Percentiles rank a stretch among this genome's conserved stretches.
These are phyloP conservation scores for Penstemon newberryi DNA, from an alignment of 257 asterid species.

Conservation along the genomic window DNA sequence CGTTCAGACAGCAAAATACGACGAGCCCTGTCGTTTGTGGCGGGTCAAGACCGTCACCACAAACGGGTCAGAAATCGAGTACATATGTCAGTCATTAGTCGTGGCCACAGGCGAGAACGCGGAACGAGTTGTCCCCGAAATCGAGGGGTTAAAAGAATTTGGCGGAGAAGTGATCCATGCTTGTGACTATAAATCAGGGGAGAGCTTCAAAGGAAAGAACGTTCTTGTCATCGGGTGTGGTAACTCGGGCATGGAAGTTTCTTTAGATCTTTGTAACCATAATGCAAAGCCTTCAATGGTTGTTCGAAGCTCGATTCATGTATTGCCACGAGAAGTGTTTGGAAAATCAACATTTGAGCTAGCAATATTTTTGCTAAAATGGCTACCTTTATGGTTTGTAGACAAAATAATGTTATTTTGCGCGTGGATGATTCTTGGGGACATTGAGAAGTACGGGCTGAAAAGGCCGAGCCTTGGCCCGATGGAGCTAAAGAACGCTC, in stretches of 20 bases:
- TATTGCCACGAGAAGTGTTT: conserved; percentile 71
- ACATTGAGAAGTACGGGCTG: conserved; percentile 60
- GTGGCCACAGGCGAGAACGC: conserved; percentile 95
- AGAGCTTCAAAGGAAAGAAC: conserved; percentile 58
- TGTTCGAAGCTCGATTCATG: conserved; percentile 85
- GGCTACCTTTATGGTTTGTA: conserved; percentile 86
- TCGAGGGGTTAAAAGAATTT: conserved; percentile 65
- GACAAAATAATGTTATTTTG: conserved; percentile 62
- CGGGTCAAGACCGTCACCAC: conserved; percentile 51
- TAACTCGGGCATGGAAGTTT: conserved; percentile 94
- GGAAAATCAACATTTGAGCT: conserved; percentile 77
- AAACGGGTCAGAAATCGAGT: conserved; percentile 58
- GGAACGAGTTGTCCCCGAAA: conserved; percentile 63
- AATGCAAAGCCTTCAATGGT: conserved; percentile 79
- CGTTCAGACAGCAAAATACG: conserved; percentile 78
- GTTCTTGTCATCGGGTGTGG: conserved; percentile 90
- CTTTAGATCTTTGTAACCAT: conserved; percentile 90
- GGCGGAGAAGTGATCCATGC: conserved; percentile 76
- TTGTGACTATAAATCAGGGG: conserved; percentile 78
- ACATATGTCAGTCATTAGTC: conserved; percentile 80
- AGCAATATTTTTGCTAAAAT: conserved; percentile 62
- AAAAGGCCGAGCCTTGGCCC: conserved; percentile 70
- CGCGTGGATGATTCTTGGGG: conserved; percentile 78
- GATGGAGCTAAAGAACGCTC: conserved; percentile 59
- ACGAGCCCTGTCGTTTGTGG: conserved; percentile 63